Percentiles rank a stretch among this genome's conserved stretches.
These are phyloP conservation scores for Pleurotus pulmonarius DNA, from an alignment of 768 basidiomycete genomes.

Conservation along the genomic window DNA sequence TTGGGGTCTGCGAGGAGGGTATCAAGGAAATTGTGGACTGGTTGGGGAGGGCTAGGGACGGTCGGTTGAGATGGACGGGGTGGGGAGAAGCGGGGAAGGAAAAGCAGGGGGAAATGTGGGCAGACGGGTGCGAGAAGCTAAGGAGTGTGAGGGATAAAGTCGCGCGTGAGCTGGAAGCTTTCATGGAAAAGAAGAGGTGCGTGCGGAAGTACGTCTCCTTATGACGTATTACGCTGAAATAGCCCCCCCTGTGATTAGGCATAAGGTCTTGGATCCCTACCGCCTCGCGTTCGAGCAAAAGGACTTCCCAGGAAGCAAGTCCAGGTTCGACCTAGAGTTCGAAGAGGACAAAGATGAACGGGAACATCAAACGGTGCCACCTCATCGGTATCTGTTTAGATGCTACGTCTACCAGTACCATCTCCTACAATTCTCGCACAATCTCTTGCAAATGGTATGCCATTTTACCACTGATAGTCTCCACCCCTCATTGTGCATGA, in stretches of 20 bases:
- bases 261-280: slow-evolving; percentile 61
- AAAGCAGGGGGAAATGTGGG: slow-evolving; percentile 23
- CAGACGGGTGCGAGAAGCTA: slow-evolving; percentile 32
- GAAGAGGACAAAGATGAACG: slow-evolving; percentile 28
- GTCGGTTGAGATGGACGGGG: slow-evolving; percentile 34
- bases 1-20: slow-evolving; percentile 37
- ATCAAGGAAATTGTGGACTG: slow-evolving; percentile 43
- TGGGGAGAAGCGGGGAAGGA: slow-evolving; percentile 23
- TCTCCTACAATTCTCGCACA: slow-evolving; percentile 33
- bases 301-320: no score
- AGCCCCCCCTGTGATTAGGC: slow-evolving; percentile 20
- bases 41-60: slow-evolving; percentile 38
- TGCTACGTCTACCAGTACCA: slow-evolving; percentile 72
- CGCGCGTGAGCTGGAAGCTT: slow-evolving; percentile 34
- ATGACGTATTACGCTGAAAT: neutral
- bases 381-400: slow-evolving; percentile 70
- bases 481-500: neutral
- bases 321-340: slow-evolving; percentile 18
- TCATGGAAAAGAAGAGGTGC: slow-evolving; percentile 50
- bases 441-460: slow-evolving; percentile 39
- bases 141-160: slow-evolving; percentile 34
- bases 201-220: slow-evolving; percentile 2
- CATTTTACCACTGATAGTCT: neutral
- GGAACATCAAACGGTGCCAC: slow-evolving; percentile 26
- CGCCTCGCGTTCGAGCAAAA: slow-evolving; percentile 40